A percentile compares a stretch with the other conserved stretches of the same genome.
phyloP scores from a whole-genome alignment of 306 rosid species.

The Vicia sativa region DNA sequence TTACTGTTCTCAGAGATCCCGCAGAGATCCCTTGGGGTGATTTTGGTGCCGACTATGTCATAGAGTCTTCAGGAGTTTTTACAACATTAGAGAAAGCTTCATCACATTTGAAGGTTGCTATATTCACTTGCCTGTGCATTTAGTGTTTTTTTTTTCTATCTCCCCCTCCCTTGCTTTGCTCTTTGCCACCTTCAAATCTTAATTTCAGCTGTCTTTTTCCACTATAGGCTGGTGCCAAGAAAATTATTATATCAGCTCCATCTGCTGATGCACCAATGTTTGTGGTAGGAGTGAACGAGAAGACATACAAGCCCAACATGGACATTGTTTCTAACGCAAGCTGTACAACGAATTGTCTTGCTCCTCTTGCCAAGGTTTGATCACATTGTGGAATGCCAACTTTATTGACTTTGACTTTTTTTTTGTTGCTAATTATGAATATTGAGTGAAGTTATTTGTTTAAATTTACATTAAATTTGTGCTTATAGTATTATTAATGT shows the following conservation, averaged over 20 bases:
- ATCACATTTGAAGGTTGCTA: constrained; percentile 70
- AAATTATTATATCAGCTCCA: constrained; percentile 96
- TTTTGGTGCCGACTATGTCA: constrained; percentile 84
- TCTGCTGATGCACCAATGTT: constrained; percentile 99
- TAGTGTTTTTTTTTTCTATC: background rate
- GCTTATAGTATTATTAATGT: too few species aligned
- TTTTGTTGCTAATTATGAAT: background rate
- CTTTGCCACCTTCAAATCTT: constrained; percentile 6
- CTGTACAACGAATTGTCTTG: constrained; percentile 98
- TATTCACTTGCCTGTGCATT: constrained; percentile 27
- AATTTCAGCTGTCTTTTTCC: constrained; percentile 36
- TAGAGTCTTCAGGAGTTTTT: constrained; percentile 94
- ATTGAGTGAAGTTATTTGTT: background rate
- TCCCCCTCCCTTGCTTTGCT: background rate
- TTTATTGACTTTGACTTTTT: background rate
- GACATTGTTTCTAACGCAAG: constrained; percentile 97
- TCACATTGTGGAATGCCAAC: constrained; percentile 18
- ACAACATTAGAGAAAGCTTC: constrained; percentile 86
- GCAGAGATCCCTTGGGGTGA: constrained; percentile 92
- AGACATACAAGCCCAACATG: constrained; percentile 73
- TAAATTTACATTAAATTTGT: background rate
- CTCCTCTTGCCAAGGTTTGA: constrained; percentile 96
- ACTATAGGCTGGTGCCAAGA: constrained; percentile 90
- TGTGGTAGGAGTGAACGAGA: constrained; percentile 94
- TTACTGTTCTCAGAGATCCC: constrained; percentile 72